These are phyloP conservation scores for Fusarium sp. DNA, from an alignment of 2,329 filamentous ascomycete genomes.

Conservation along the genomic window DNA sequence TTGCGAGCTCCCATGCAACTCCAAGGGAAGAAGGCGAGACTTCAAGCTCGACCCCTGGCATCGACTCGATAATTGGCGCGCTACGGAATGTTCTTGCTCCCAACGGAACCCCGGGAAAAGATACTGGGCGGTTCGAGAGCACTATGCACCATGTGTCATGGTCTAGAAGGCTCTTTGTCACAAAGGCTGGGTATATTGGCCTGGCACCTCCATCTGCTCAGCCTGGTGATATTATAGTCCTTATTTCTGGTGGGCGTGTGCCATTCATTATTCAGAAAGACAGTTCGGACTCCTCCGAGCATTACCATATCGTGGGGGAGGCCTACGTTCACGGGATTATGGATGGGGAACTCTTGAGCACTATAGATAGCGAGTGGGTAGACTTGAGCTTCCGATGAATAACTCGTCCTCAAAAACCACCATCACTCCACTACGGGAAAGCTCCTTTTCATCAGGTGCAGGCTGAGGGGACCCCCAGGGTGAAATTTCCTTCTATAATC, in stretches of 20 bases:
- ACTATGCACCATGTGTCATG: neutral
- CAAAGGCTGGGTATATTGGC: neutral
- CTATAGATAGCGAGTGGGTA: neutral
- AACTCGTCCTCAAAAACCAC: too few species aligned
- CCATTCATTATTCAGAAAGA: neutral
- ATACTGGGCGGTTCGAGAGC: neutral
- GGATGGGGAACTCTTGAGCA: neutral
- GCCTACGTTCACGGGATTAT: neutral
- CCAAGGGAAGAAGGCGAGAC: neutral
- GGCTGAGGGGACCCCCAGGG: too few species aligned
- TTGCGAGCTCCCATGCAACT: neutral
- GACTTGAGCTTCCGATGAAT: neutral
- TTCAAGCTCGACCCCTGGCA: neutral
- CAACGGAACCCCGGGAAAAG: too few species aligned
- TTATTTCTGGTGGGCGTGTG: neutral
- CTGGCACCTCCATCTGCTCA: neutral
- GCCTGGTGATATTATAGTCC: neutral
- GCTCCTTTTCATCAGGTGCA: too few species aligned
- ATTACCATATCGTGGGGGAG: neutral
- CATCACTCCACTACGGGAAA: too few species aligned
- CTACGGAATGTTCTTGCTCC: neutral
- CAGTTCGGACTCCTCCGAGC: neutral
- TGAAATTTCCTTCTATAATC: too few species aligned
- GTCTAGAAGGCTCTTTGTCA: neutral
- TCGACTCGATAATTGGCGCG: neutral